Conservation (phyloP, 139 green algal genomes). For the Picochlorum sp. region DNA sequence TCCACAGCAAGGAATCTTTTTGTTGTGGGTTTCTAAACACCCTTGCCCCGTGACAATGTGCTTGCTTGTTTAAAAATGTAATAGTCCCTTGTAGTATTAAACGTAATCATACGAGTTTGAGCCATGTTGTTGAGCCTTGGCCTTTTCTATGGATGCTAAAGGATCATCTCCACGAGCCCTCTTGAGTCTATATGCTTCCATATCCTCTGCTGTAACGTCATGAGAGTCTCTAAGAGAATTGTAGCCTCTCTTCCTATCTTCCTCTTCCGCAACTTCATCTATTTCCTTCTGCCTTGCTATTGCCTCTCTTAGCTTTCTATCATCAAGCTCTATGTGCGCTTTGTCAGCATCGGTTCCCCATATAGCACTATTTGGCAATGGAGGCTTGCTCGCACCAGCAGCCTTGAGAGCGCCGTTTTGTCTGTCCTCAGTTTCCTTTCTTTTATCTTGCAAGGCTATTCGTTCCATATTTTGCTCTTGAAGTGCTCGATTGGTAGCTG, state of each 20-base stretch:
- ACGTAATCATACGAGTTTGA: neutral
- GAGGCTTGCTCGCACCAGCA: neutral
- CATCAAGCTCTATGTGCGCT: slow-evolving; percentile 53
- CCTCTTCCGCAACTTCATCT: slow-evolving; percentile 7
- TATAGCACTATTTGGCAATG: neutral
- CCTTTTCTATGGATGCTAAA: slow-evolving; percentile 27
- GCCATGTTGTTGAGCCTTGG: slow-evolving; percentile 1
- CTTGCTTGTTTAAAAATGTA: slow-evolving; percentile 5
- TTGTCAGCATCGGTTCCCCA: slow-evolving; percentile 49
- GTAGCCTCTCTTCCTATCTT: slow-evolving; percentile 74
- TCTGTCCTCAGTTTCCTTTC: slow-evolving; percentile 24
- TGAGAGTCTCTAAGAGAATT: slow-evolving; percentile 48
- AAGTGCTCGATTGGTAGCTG: slow-evolving; percentile 48
- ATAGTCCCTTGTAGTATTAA: slow-evolving; percentile 1
- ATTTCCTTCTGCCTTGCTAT: slow-evolving; percentile 48
- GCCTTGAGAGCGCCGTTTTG: neutral
- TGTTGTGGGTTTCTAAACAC: slow-evolving; percentile 48
- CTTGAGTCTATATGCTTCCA: slow-evolving; percentile 92
- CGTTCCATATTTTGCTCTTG: slow-evolving; percentile 34
- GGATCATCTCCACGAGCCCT: slow-evolving; percentile 62
- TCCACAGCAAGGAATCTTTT: slow-evolving; percentile 47
- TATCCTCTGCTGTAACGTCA: slow-evolving; percentile 82
- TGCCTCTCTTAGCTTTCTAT: slow-evolving; percentile 58
- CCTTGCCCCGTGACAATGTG: neutral
- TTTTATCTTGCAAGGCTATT: slow-evolving; percentile 1